Evolutionary conservation across 176 grass and related monocot genomes (phyloP).

Genomic region (Rhynchospora breviuscula): DNA sequence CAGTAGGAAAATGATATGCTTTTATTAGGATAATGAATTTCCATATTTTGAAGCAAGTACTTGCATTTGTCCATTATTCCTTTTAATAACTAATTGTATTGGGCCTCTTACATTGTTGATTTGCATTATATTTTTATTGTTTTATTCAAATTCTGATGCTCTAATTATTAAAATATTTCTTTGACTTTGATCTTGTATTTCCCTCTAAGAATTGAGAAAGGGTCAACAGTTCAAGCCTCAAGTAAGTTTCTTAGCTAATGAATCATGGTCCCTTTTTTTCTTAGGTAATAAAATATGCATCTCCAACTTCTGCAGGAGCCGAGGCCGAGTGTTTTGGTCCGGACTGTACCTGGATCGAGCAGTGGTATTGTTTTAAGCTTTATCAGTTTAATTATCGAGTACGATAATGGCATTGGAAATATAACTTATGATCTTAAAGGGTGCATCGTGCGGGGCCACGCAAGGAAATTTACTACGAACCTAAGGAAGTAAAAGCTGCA

Average conservation of each 20-base stretch:
- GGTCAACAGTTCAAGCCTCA: not conserved
- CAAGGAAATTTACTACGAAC: slow-evolving; percentile 91
- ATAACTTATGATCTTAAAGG: slow-evolving; percentile 41
- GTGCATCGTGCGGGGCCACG: slow-evolving; percentile 89
- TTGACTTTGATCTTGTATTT: not conserved
- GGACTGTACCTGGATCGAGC: slow-evolving; percentile 92
- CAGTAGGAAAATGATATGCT: not conserved
- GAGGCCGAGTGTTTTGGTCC: slow-evolving; percentile 80
- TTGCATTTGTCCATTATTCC: not conserved
- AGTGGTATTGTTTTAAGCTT: slow-evolving; percentile 59
- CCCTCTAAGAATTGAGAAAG: slow-evolving; percentile 9
- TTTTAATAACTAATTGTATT: not conserved
- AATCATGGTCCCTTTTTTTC: slow-evolving; percentile 24
- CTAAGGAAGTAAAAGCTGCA: slow-evolving; percentile 88
- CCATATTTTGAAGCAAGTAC: not conserved
- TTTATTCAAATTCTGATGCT: not conserved
- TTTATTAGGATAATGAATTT: slow-evolving; percentile 7
- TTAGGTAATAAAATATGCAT: slow-evolving; percentile 88
- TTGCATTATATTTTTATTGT: not conserved
- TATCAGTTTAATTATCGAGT: slow-evolving; percentile 20
- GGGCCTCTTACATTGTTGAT: not conserved
- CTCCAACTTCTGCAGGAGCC: slow-evolving; percentile 83
- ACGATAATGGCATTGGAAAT: slow-evolving; percentile 1
- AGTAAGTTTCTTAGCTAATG: slow-evolving; percentile 16
- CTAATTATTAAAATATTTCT: not conserved